These are phyloP conservation scores for Leersia perrieri DNA, from an alignment of 176 grass and related monocot species.

Conservation along the genomic window DNA sequence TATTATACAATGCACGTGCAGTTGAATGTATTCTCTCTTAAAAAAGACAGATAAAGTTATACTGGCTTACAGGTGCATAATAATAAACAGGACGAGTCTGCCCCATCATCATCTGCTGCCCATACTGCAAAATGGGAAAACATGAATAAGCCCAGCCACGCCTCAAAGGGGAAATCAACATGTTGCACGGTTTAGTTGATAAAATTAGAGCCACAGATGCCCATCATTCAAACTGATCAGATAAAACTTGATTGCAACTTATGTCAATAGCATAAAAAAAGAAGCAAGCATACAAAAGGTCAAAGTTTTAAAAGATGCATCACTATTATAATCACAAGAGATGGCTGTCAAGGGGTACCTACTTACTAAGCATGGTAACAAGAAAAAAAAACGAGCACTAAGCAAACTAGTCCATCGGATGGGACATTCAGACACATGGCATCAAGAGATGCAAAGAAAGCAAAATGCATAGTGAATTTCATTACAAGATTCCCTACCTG, in stretches of 20 bases:
- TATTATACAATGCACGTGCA: no score
- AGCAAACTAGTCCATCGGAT: neutral
- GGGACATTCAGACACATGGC: neutral
- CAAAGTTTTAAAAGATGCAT: neutral
- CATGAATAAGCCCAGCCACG: neutral
- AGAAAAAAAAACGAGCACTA: neutral
- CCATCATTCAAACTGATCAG: neutral
- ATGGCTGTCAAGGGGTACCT: neutral
- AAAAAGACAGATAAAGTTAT: neutral
- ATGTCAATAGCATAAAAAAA: neutral
- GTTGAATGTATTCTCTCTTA: neutral
- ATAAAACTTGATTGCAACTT: neutral
- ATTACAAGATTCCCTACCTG: conserved; percentile 38
- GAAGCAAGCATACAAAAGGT: neutral
- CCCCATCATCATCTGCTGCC: conserved; percentile 70
- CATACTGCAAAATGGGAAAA: conserved; percentile 47
- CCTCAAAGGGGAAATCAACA: neutral
- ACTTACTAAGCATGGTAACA: neutral
- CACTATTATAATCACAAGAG: neutral
- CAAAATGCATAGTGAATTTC: conserved; percentile 1
- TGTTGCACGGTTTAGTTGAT: neutral
- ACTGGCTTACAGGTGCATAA: conserved; percentile 53
- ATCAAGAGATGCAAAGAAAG: neutral
- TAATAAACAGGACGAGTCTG: conserved; percentile 65
- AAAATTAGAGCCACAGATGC: neutral